These are phyloP conservation scores for Gossypium stocksii DNA, from an alignment of 345 rosid genomes.

Conservation along the genomic window DNA sequence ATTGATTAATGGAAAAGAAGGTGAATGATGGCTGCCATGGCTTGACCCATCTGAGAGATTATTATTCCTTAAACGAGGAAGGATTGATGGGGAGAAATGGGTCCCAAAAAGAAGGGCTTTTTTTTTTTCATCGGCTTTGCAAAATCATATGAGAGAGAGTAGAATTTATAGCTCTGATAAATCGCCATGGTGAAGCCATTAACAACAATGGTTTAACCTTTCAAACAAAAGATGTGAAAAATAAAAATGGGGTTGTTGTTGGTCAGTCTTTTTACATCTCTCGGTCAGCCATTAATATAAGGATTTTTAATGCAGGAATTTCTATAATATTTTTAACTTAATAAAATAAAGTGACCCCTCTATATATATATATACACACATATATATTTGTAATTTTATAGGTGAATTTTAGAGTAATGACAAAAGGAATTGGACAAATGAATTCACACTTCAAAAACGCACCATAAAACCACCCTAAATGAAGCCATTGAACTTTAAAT, in stretches of 20 bases:
- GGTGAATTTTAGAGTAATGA: no score
- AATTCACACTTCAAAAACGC: no score
- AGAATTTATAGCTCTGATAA: neutral
- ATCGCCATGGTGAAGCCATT: constrained; percentile 15
- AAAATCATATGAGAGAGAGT: constrained; percentile 11
- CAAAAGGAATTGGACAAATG: no score
- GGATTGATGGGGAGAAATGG: constrained; percentile 13
- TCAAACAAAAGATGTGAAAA: constrained; percentile 1
- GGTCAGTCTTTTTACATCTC: neutral
- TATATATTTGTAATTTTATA: no score
- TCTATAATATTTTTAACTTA: no score
- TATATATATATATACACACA: no score
- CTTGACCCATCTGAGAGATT: neutral
- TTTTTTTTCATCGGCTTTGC: constrained; percentile 14
- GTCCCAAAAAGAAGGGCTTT: constrained; percentile 17
- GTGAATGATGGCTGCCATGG: neutral
- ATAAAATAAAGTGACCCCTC: no score
- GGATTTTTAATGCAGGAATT: no score
- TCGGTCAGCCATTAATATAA: neutral
- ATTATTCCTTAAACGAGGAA: constrained; percentile 21
- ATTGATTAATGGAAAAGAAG: neutral
- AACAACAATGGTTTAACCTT: constrained; percentile 28
- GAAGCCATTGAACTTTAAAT: no score
- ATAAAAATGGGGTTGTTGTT: neutral
- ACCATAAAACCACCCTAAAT: no score